Percentiles rank a stretch among this genome's conserved stretches.
These are phyloP conservation scores for Orbilia quercus DNA, from an alignment of 2,329 filamentous ascomycete genomes.

Conservation along the genomic window DNA sequence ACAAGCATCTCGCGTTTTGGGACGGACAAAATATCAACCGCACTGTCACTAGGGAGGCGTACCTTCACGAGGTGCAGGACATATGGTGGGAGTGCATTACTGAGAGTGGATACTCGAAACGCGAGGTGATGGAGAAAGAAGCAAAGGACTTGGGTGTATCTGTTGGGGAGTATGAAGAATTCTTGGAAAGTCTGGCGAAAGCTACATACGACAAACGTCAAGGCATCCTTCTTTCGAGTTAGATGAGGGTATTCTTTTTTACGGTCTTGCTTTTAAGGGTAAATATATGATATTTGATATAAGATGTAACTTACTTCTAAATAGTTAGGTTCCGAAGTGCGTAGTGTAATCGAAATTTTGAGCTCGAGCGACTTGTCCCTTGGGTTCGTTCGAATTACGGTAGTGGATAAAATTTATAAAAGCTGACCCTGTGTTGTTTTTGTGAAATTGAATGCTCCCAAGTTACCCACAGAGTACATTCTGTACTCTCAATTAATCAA, in stretches of 20 bases:
- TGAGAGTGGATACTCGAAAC: conserved; percentile 5
- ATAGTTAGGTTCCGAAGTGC: too few species aligned
- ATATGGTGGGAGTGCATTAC: conserved; percentile 31
- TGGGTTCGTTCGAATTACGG: too few species aligned
- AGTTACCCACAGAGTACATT: too few species aligned
- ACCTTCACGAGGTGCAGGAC: conserved; percentile 26
- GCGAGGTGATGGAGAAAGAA: conserved; percentile 14
- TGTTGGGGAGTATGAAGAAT: conserved; percentile 25
- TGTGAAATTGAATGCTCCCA: conserved; percentile 7
- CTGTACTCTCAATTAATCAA: too few species aligned
- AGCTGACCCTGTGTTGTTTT: conserved; percentile 13
- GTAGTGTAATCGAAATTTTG: too few species aligned
- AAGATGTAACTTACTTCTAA: too few species aligned
- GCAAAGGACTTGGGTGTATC: conserved; percentile 18
- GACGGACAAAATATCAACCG: conserved; percentile 17
- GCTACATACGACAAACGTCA: conserved; percentile 7
- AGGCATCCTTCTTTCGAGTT: not conserved
- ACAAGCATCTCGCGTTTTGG: conserved; percentile 2
- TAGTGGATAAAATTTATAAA: not conserved
- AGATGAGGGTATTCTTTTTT: too few species aligned
- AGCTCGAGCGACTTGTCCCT: too few species aligned
- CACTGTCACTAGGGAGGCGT: conserved; percentile 31
- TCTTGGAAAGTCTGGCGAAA: conserved; percentile 17
- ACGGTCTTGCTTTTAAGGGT: too few species aligned
- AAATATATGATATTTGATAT: too few species aligned